Conservation (phyloP, 176 grass and related monocot species). For the Zizania latifolia region DNA sequence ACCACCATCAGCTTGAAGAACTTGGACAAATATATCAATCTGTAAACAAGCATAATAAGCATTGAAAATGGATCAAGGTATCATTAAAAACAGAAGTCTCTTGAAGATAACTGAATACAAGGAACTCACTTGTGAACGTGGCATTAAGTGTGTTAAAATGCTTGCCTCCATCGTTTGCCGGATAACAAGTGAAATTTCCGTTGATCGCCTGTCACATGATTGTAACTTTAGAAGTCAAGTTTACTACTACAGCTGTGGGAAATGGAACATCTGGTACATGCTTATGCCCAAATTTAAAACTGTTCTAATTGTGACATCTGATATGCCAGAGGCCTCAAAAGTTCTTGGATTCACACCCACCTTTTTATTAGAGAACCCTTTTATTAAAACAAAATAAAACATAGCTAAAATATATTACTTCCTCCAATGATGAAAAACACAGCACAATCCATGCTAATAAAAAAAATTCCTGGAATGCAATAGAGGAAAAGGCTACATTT, state of each 20-base stretch:
- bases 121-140: slow-evolving; percentile 64
- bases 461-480: neutral
- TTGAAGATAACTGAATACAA: neutral
- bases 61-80: neutral
- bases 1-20: slow-evolving; percentile 99
- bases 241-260: neutral
- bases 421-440: neutral
- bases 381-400: neutral
- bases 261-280: neutral
- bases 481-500: neutral
- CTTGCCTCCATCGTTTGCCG: slow-evolving; percentile 94
- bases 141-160: slow-evolving; percentile 85
- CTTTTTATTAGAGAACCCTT: neutral
- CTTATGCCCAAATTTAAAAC: neutral
- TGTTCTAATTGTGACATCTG: neutral
- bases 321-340: neutral
- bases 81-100: neutral
- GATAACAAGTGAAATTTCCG: slow-evolving; percentile 97
- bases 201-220: slow-evolving; percentile 63
- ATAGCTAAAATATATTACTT: neutral
- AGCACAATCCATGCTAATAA: neutral
- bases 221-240: neutral
- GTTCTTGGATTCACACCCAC: neutral
- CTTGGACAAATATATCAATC: slow-evolving; percentile 98
- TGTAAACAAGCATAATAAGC: slow-evolving; percentile 27